A percentile compares a stretch with the other conserved stretches of the same genome.
phyloP scores from a whole-genome alignment of 306 rosid species.

The Erythrophleum fordii region DNA sequence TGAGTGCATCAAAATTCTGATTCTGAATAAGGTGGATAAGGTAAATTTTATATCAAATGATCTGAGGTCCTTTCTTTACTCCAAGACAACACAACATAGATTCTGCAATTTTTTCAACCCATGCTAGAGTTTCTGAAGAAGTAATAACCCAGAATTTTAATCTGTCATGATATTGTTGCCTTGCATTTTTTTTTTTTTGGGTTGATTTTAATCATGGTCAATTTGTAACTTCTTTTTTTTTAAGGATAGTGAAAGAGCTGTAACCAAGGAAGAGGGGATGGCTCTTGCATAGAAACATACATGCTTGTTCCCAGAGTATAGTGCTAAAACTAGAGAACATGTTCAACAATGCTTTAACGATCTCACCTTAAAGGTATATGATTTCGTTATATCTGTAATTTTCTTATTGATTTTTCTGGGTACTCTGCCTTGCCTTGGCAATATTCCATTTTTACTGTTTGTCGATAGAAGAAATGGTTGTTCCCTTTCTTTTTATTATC shows the following conservation, averaged over 20 bases:
- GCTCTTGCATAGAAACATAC: conserved; percentile 75
- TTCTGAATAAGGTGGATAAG: conserved; percentile 89
- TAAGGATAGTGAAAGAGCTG: conserved; percentile 76
- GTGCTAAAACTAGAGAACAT: conserved; percentile 80
- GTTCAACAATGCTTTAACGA: conserved; percentile 78
- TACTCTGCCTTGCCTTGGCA: conserved; percentile 3
- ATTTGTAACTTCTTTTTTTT: conserved; percentile 11
- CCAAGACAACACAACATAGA: conserved; percentile 9
- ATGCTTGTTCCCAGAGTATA: conserved; percentile 75
- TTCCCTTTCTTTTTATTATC: not conserved
- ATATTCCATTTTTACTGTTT: not conserved
- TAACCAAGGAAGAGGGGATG: conserved; percentile 77
- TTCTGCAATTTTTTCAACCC: conserved; percentile 13
- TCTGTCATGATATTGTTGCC: not conserved
- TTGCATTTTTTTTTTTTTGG: not conserved
- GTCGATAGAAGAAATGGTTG: not conserved
- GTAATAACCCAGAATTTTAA: too few relatives aligned
- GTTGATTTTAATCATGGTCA: conserved; percentile 27
- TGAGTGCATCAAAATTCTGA: conserved; percentile 76
- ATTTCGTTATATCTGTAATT: not conserved
- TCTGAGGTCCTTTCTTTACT: conserved; percentile 18
- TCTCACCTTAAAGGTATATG: conserved; percentile 65
- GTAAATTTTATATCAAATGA: conserved; percentile 43
- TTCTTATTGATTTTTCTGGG: not conserved
- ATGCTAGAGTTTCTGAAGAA: too few relatives aligned